A percentile compares a stretch with the other conserved stretches of the same genome.
phyloP scores from a whole-genome alignment of 164 flowering plant species.

The Berberis vulgaris region DNA sequence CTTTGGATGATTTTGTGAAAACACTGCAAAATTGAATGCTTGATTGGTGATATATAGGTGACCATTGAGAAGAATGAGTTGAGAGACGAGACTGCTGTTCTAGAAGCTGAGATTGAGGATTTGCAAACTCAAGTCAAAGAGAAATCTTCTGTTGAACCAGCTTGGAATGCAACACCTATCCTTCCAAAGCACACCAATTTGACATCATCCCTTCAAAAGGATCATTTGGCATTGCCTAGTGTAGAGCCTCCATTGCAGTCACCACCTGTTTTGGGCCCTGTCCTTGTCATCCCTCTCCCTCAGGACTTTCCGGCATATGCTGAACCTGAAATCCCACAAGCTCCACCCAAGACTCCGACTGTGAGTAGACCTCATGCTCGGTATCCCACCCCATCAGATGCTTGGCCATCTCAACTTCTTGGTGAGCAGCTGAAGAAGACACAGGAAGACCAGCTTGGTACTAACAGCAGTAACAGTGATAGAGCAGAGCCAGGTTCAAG shows the following conservation, averaged over 20 bases:
- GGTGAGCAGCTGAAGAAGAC: conserved; percentile 7
- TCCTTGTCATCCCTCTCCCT: conserved; percentile 42
- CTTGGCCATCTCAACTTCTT: conserved; percentile 48
- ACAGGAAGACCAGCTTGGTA: conserved; percentile 8
- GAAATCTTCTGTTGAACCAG: conserved; percentile 27
- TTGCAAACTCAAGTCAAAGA: conserved; percentile 29
- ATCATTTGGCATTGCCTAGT: conserved; percentile 18
- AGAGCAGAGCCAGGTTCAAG: conserved; percentile 1
- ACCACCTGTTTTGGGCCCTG: conserved; percentile 27
- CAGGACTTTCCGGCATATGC: conserved; percentile 27
- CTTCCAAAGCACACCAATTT: conserved; percentile 16
- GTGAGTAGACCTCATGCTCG: conserved; percentile 55
- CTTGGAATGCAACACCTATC: conserved; percentile 29
- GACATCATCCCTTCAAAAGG: conserved; percentile 11
- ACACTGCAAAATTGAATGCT: too few species aligned
- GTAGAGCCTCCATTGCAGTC: conserved; percentile 21
- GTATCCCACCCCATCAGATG: conserved; percentile 46
- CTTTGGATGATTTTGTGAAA: too few species aligned
- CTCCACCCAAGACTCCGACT: conserved; percentile 9
- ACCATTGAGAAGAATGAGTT: conserved; percentile 47
- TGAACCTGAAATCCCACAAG: conserved; percentile 9
- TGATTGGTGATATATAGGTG: background rate
- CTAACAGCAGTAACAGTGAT: conserved; percentile 7
- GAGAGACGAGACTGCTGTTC: conserved; percentile 35
- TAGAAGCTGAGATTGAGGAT: conserved; percentile 39